phyloP scores from a whole-genome alignment of 2,329 filamentous ascomycete genomes.

The Aspergillus eucalypticola region DNA sequence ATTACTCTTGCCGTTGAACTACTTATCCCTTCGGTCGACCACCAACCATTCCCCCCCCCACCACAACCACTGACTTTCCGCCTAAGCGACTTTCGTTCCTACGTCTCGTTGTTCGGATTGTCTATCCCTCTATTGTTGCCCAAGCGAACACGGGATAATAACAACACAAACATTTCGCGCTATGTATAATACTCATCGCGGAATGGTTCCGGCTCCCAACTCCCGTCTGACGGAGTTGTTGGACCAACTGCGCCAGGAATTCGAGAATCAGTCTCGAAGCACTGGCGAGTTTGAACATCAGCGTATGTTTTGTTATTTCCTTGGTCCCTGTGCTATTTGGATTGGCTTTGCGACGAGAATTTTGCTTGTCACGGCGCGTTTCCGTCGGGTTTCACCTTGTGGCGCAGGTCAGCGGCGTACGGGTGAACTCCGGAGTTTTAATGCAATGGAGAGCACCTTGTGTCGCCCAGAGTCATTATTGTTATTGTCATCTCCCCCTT shows the following conservation, averaged over 20 bases:
- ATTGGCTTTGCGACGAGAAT: background rate
- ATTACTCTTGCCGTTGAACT: background rate
- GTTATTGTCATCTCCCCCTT: too few relatives aligned
- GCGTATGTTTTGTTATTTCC: constrained; percentile 62
- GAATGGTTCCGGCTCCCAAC: constrained; percentile 70
- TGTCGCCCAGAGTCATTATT: background rate
- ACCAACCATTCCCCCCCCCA: background rate
- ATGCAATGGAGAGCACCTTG: background rate
- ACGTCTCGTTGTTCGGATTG: background rate
- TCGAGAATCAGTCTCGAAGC: constrained; percentile 78
- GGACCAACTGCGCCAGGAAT: constrained; percentile 86
- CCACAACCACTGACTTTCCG: background rate
- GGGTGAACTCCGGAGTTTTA: background rate
- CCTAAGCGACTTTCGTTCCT: background rate
- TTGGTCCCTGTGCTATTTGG: background rate
- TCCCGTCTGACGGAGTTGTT: constrained; percentile 85
- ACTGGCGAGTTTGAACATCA: constrained; percentile 89
- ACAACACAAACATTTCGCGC: constrained; percentile 22
- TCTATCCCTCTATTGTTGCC: background rate
- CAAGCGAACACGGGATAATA: background rate
- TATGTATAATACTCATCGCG: constrained; percentile 88
- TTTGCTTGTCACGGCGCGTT: background rate
- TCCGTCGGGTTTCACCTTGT: background rate
- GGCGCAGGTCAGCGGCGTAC: background rate
- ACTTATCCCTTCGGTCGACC: too few relatives aligned